Evolutionary conservation across 148 eudicot genomes (phyloP).

Genomic region (Vaccinium darrowii): DNA sequence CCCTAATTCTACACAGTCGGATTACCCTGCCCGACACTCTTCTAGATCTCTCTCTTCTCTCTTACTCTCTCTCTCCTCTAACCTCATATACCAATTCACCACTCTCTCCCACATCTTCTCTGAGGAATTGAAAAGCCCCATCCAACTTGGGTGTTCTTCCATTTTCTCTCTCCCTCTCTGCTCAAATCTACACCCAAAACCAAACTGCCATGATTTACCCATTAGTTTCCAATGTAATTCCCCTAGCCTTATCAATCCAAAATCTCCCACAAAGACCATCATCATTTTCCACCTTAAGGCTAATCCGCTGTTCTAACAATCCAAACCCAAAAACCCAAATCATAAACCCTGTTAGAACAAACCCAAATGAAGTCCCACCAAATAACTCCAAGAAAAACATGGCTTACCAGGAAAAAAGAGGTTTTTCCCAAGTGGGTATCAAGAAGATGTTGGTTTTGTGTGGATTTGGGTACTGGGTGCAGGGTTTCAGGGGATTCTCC

Average conservation of each 20-base stretch:
- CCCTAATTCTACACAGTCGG: not conserved
- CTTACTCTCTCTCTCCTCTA: not conserved
- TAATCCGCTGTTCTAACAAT: slow-evolving; percentile 14
- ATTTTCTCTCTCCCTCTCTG: not conserved
- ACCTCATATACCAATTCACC: not conserved
- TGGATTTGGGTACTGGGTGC: slow-evolving; percentile 90
- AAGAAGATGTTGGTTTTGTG: slow-evolving; percentile 57
- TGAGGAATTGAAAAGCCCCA: not conserved
- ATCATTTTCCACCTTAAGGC: slow-evolving; percentile 5
- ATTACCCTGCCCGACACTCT: slow-evolving; percentile 11
- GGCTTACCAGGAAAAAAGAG: slow-evolving; percentile 19
- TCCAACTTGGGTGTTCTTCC: not conserved
- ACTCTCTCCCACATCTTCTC: not conserved
- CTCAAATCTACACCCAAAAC: not conserved
- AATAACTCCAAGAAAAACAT: slow-evolving; percentile 11
- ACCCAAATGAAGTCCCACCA: slow-evolving; percentile 10
- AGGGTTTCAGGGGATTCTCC: slow-evolving; percentile 92
- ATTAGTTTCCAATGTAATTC: slow-evolving; percentile 13
- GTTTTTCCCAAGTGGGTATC: slow-evolving; percentile 33
- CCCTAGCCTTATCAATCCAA: not conserved
- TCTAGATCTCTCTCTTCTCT: slow-evolving; percentile 25
- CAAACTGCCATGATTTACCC: slow-evolving; percentile 18
- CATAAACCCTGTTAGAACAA: not conserved
- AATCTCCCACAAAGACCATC: slow-evolving; percentile 7
- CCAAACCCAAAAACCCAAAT: slow-evolving; percentile 24